Conservation (phyloP, 2,329 filamentous ascomycete species). For the Pseudocercospora fuligena region DNA sequence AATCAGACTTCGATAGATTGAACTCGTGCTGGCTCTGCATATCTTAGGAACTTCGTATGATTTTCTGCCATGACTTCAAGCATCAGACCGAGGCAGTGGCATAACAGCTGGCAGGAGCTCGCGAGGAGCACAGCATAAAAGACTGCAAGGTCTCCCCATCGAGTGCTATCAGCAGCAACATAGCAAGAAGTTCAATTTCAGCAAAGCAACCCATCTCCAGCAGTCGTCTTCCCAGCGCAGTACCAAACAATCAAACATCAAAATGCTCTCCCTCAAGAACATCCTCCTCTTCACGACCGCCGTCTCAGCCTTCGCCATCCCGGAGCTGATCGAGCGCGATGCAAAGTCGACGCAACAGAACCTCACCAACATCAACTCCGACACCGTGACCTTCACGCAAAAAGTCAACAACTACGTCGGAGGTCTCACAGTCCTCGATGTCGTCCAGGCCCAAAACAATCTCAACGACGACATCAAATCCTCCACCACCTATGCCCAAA, state of each 20-base stretch:
- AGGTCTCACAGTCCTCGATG: conserved; percentile 21
- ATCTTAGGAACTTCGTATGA: neutral
- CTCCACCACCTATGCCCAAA: conserved; percentile 25
- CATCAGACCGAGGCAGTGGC: neutral
- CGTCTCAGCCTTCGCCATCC: conserved; percentile 20
- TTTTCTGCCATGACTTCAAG: neutral
- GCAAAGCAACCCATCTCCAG: neutral
- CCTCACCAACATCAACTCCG: conserved; percentile 26
- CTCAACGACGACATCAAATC: conserved; percentile 29
- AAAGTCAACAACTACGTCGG: conserved; percentile 28
- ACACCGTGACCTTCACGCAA: conserved; percentile 23
- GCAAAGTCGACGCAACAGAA: conserved; percentile 16
- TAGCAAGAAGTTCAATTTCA: neutral
- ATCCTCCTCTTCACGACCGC: conserved; percentile 19
- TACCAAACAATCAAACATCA: neutral
- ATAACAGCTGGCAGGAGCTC: neutral
- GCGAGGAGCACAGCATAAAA: neutral
- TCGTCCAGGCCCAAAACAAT: conserved; percentile 22
- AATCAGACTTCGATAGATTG: neutral
- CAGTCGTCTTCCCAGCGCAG: neutral
- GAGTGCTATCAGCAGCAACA: neutral
- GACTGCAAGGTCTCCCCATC: neutral
- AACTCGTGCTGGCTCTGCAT: neutral
- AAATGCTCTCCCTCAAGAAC: conserved; percentile 25
- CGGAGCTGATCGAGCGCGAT: conserved; percentile 17